Base-by-base conservation (phyloP, 352 stramenopile species). In the Pythium apleroticum region DNA sequence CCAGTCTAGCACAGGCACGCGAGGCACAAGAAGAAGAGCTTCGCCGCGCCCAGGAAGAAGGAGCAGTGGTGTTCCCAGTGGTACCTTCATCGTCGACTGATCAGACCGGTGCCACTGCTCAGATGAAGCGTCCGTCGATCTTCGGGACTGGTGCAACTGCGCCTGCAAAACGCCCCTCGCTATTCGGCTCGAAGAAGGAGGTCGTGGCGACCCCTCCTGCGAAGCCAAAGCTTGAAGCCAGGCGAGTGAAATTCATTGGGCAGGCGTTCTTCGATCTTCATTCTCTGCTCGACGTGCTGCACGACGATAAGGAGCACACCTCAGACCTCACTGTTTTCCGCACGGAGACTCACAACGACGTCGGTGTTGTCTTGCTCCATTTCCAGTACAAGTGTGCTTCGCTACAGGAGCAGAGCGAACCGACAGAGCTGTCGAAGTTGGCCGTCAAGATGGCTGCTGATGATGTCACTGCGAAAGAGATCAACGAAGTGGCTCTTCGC, bases 371-470 rank as follows among this genome's bases (percentile, higher is more conserved):
- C 15, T 35, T 79, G 9, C 43, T 88, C 19, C 35, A 76, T 37
- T 81, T 84, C 39, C 45, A 81, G 59, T 88, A 81, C 66, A 81
- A 88, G 33, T 85, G 78, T 28, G 68, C 48, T 5, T 68, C 71
- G 0, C 30, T 83, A 28, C 71, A 81, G 41, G 54, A 63, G n/a
- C 68, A 77, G 19, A 57, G 57, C 1, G 33, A 49, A 65, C 30
- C 73, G 57, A 46, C 22, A 0, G 12, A 57, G 6, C 61, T 84
- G 7, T 41, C 68, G 24, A 22, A 19, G 1, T 39, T 81, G 22
- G 58, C 30, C 12, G 77, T 84, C 17, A 67, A 65, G 20, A 78
- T 80, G 67, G 68, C 69, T 1, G 58, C 68, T 15, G 75, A 83
- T 43, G 73, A 79, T 12, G 43, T 60, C 12, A 9, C 20, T 20